These are phyloP conservation scores for Phyllosticta paracitricarpa DNA, from an alignment of 2,329 filamentous ascomycete genomes.

Conservation along the genomic window DNA sequence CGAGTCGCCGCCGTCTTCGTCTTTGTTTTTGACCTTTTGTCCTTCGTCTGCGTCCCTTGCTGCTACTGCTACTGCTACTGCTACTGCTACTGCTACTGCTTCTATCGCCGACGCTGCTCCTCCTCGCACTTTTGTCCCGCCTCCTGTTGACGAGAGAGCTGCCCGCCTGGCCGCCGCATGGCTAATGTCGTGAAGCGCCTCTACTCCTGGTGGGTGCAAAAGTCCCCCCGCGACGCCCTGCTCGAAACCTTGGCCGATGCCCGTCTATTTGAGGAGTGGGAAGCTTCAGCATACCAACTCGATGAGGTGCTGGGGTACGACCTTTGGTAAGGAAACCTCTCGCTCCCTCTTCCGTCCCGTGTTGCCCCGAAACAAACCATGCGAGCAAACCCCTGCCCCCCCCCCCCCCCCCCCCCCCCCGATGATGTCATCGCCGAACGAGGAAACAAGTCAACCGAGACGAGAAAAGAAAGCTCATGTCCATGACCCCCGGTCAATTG, in stretches of 20 bases:
- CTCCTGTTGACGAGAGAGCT: neutral
- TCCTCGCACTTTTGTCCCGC: neutral
- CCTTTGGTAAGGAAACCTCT: slow-evolving; percentile 50
- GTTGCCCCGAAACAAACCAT: neutral
- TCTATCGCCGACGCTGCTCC: neutral
- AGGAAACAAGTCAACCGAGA: neutral
- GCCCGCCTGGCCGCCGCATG: slow-evolving; percentile 1
- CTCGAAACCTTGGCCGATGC: slow-evolving; percentile 56
- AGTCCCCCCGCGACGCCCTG: slow-evolving; percentile 55
- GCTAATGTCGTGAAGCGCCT: slow-evolving; percentile 46
- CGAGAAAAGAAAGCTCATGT: neutral
- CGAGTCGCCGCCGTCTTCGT: neutral
- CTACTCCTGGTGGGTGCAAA: slow-evolving; percentile 55
- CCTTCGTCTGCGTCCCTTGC: neutral
- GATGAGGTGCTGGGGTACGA: slow-evolving; percentile 74
- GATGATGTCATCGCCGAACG: neutral
- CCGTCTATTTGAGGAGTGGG: slow-evolving; percentile 73
- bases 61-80: neutral
- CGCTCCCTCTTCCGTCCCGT: neutral
- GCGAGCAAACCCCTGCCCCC: neutral
- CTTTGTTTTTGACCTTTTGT: neutral
- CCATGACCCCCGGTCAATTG: neutral
- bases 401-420: neutral
- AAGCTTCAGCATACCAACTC: slow-evolving; percentile 71
- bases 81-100: neutral